phyloP scores from a whole-genome alignment of 345 rosid species.

The Salix brachista region DNA sequence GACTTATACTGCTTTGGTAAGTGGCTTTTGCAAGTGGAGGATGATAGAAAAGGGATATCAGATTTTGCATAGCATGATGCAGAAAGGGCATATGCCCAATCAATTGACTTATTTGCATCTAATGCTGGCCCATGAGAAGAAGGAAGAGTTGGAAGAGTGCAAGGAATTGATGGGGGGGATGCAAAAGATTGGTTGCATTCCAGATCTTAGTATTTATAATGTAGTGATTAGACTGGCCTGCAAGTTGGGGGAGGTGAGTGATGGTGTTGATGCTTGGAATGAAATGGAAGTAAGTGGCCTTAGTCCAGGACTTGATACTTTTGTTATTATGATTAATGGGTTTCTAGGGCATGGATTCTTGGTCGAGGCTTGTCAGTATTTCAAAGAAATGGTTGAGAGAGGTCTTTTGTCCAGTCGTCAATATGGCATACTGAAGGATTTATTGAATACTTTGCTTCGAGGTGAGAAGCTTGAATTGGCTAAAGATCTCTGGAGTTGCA shows the following conservation, averaged over 20 bases:
- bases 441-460: slow-evolving; percentile 60
- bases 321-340: slow-evolving; percentile 67
- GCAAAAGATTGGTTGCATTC: slow-evolving; percentile 52
- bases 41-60: slow-evolving; percentile 56
- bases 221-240: slow-evolving; percentile 71
- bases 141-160: slow-evolving; percentile 66
- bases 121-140: slow-evolving; percentile 75
- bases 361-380: slow-evolving; percentile 62
- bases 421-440: slow-evolving; percentile 60
- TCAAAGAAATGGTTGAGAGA: slow-evolving; percentile 76
- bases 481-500: slow-evolving; percentile 72
- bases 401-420: slow-evolving; percentile 68
- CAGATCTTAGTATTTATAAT: slow-evolving; percentile 53
- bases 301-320: slow-evolving; percentile 73
- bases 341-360: slow-evolving; percentile 55
- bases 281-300: slow-evolving; percentile 65
- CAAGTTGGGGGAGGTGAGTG: slow-evolving; percentile 65
- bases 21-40: slow-evolving; percentile 78
- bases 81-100: slow-evolving; percentile 52
- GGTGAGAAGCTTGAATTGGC: slow-evolving; percentile 75
- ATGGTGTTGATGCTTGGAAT: slow-evolving; percentile 58
- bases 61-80: slow-evolving; percentile 59
- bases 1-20: slow-evolving; percentile 63
- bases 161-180: slow-evolving; percentile 54
- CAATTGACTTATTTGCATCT: slow-evolving; percentile 64